Evolutionary conservation across 257 asterid species (phyloP), one percentile per base, ranked within the genome.

Genomic region (Ilex aquifolium): DNA sequence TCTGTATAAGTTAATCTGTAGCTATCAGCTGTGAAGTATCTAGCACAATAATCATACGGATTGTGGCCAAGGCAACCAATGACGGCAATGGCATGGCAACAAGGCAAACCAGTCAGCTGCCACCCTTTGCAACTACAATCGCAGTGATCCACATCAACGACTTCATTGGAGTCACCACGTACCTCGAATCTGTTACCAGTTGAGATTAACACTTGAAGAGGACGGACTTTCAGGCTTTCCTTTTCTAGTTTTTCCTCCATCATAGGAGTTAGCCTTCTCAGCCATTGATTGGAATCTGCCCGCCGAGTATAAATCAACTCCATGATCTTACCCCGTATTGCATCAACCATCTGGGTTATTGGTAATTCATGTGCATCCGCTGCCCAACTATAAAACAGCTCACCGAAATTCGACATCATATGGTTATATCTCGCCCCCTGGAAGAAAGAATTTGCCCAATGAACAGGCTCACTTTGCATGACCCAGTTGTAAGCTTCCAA

Each of bases 321-420:
- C 77, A 75, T 79, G 30, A 91, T 86, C 79, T 82, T 87, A 32
- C 65, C 80, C 15, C 97, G 77, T 53, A 93, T 77, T 5, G 88
- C 77, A 59, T 87, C 99, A 30, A 90, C 96, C 96, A 93, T 82
- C 70, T 90, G 99, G 11, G 94, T 93, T 62, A 90, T 93, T 59
- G 99, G 99, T 79, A 93, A 63, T 69, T 93, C 97, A 42, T 90
- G 88, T 10, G 87, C 96, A 68, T 87, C 99, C 1, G 96, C 78
- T 42, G 79, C 90, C 96, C 99, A 93, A 52, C 80, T 83, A 74
- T 90, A 88, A 54, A 93, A 90, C 11, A 79, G 72, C 79, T 93
- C 95, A 5, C 99, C 97, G 8, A 87, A 90, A 62, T 90, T 87
- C 32, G 96, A 84, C 6, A 76, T 61, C 92, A 85, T 70, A 68